phyloP scores from a whole-genome alignment of 2,329 filamentous ascomycete genomes.

The Claviceps citrina region DNA sequence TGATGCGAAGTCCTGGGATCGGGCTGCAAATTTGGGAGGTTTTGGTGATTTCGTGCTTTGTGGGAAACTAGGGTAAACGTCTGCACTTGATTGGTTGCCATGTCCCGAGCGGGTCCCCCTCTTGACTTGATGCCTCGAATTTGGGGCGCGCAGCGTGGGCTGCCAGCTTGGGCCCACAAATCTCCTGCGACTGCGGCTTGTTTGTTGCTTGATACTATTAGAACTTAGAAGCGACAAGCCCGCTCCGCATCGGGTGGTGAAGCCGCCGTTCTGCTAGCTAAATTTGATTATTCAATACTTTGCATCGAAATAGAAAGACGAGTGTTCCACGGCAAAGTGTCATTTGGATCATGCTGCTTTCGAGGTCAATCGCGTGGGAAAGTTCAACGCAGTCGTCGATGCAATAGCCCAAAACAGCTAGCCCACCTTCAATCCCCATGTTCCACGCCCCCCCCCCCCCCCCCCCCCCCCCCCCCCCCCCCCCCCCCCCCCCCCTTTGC shows the following conservation, averaged over 20 bases:
- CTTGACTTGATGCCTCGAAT: conserved; percentile 4
- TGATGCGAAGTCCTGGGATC: conserved; percentile 25
- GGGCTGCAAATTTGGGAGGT: conserved; percentile 23
- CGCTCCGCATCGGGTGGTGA: too few species aligned
- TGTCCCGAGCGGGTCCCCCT: conserved; percentile 10
- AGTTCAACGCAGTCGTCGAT: neutral
- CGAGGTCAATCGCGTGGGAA: too few species aligned
- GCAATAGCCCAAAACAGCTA: neutral
- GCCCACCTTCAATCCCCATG: too few species aligned
- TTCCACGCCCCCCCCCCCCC: too few species aligned
- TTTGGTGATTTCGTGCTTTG: conserved; percentile 31
- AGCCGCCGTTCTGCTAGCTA: too few species aligned
- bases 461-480: too few species aligned
- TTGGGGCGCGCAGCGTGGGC: conserved; percentile 1
- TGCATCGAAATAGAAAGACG: too few species aligned
- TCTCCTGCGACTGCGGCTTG: neutral
- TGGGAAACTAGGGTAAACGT: conserved; percentile 26
- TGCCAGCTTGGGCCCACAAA: neutral
- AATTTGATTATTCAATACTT: too few species aligned
- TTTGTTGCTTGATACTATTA: neutral
- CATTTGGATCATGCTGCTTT: too few species aligned
- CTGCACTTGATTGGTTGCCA: conserved; percentile 18
- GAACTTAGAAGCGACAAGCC: too few species aligned
- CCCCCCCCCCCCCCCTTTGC: neutral
- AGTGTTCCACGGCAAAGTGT: too few species aligned